Evolutionary conservation across 495 filamentous ascomycete species (phyloP), one percentile per base, ranked within the genome.

Genomic region (Aspergillus olivimuriae): DNA sequence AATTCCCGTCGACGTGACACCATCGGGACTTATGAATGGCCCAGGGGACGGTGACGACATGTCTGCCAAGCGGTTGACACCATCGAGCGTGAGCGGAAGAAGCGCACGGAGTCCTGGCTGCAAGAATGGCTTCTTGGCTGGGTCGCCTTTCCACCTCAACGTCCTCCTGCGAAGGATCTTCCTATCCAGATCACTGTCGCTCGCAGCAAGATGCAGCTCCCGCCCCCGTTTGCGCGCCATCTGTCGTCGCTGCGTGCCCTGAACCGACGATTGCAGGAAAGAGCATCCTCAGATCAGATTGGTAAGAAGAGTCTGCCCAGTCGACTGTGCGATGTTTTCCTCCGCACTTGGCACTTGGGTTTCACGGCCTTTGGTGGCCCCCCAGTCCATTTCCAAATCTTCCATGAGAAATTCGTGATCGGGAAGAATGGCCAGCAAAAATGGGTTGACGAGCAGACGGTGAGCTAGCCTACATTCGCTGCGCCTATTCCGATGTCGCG

Each of bases 361-460:
- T 74, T 87, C 39, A 87, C 81, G 1, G 66, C 79, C 1, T 89
- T 87, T 56, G 84, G 84, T 2, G 83, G 82, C 1, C 82, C 82
- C 1, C 73, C 84, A 0, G 82, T 86, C 11, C 82, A 86, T 52
- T 87, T 86, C 55, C 75, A 81, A 57, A 86, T 85, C 33, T 65
- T 73, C 15, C 75, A 86, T 52, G 61, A 68, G 17, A 73, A 73
- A 34, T 92, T 89, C 57, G 86, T 90, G 2, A 62, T 77, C 22
- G 73, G 67, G 2, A 44, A 55, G 35, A 60, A 57, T 4, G 61
- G 57, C 2, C 60, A 76, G 48, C 54, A 71, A 21, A 65, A 67
- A 56, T 92, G 87, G 87, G 80, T 90, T 32, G 80, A 89, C 60
- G 84, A 88, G 48, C 81, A 84, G 51, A 74, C 81, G 44, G 81